Conservation (phyloP, 164 flowering plant genomes). For the Kingdonia uniflora region DNA sequence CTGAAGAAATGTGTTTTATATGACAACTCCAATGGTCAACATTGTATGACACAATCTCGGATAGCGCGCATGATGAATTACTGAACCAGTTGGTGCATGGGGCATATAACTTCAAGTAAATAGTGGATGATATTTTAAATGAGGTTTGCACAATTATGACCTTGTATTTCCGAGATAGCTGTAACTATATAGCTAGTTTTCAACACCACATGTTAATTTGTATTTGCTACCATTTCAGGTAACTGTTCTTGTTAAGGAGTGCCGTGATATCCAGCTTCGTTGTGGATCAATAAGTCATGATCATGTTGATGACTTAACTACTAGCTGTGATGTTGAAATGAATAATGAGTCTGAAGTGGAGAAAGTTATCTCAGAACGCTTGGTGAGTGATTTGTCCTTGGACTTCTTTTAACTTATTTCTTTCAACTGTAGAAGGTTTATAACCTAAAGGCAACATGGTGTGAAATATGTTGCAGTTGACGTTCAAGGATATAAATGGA, state of each 20-base stretch:
- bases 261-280: conserved; percentile 83
- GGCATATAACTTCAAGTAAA: too few species aligned
- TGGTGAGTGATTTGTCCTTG: conserved; percentile 10
- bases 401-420: not conserved
- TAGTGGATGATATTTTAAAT: too few species aligned
- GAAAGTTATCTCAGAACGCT: conserved; percentile 43
- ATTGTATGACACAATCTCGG: too few species aligned
- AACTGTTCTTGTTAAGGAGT: conserved; percentile 81
- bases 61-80: too few species aligned
- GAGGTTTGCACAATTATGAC: too few species aligned
- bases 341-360: conserved; percentile 40
- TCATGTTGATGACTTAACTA: conserved; percentile 17
- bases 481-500: conserved; percentile 79
- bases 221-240: conserved; percentile 33
- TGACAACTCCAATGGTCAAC: too few species aligned
- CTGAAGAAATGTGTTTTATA: too few species aligned
- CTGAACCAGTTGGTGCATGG: too few species aligned
- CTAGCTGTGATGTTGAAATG: conserved; percentile 12
- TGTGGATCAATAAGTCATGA: conserved; percentile 37
- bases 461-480: conserved; percentile 35
- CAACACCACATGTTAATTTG: not conserved
- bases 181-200: too few species aligned
- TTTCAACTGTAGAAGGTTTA: not conserved
- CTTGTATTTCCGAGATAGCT: too few species aligned
- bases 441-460: conserved; percentile 1